Conservation (phyloP, 495 filamentous ascomycete genomes). For the Echria macrotheca region DNA sequence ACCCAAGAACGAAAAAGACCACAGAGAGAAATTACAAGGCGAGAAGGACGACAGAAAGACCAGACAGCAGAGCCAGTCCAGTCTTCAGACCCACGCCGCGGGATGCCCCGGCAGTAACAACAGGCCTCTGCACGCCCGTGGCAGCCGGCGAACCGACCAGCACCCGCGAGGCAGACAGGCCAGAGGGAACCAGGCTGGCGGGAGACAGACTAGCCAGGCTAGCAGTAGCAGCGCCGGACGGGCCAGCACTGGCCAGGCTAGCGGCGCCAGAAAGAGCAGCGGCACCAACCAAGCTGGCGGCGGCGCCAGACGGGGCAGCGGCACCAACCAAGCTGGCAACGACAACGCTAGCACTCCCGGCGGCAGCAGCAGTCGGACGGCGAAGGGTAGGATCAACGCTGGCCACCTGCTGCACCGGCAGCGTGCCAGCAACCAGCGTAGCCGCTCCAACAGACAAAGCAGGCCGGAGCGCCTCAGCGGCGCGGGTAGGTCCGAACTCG, state of each 20-base stretch:
- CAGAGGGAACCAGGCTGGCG: neutral
- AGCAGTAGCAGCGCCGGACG: neutral
- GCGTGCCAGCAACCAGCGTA: neutral
- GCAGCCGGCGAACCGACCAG: neutral
- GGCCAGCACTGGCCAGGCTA: no score
- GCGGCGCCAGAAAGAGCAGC: no score
- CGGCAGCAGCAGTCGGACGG: no score
- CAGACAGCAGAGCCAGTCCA: slow-evolving; percentile 19
- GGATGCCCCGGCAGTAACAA: slow-evolving; percentile 24
- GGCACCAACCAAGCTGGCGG: no score
- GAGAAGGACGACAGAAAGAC: no score
- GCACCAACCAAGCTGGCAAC: no score
- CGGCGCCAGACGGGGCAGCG: no score
- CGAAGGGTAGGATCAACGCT: no score
- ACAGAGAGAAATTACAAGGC: neutral
- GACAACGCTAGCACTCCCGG: no score
- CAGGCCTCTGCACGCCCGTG: neutral
- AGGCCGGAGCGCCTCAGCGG: neutral
- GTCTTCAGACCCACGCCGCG: slow-evolving; percentile 16
- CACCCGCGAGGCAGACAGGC: neutral
- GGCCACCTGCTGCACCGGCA: no score
- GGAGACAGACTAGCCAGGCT: neutral
- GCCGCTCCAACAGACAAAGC: neutral
- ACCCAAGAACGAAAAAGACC: neutral
- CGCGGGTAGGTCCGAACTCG: slow-evolving; percentile 2